These are phyloP conservation scores for Spathaspora gorwiae DNA, from an alignment of 805 yeast species.

Conservation along the genomic window DNA sequence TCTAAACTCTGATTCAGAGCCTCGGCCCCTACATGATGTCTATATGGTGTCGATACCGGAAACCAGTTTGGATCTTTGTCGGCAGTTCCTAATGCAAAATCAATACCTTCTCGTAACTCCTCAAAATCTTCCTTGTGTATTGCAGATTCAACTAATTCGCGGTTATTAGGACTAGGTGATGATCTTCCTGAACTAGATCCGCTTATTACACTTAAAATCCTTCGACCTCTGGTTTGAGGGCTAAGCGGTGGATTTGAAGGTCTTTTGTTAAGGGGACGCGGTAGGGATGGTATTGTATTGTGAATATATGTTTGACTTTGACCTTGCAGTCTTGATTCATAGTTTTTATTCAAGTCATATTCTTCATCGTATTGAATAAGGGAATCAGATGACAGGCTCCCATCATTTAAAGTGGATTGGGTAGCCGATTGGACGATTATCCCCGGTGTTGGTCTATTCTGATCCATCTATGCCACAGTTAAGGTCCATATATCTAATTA, in stretches of 20 bases:
- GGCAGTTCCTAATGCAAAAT: slow-evolving; percentile 29
- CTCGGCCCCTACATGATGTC: neutral
- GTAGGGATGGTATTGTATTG: slow-evolving; percentile 2
- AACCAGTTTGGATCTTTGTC: slow-evolving; percentile 25
- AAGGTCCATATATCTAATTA: neutral
- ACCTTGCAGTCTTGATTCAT: slow-evolving; percentile 4
- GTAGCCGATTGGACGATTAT: slow-evolving; percentile 2
- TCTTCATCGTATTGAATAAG: slow-evolving; percentile 5
- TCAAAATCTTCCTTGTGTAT: slow-evolving; percentile 21
- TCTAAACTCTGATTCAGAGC: neutral
- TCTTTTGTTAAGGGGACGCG: neutral
- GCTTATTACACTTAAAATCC: neutral
- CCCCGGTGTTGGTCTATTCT: neutral
- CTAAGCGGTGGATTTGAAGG: neutral
- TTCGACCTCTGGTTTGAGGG: neutral
- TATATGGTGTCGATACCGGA: slow-evolving; percentile 12
- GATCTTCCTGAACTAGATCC: neutral
- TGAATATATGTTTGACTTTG: neutral
- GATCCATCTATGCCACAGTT: neutral
- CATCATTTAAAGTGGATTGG: neutral
- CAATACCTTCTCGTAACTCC: slow-evolving; percentile 29
- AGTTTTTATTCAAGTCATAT: slow-evolving; percentile 11
- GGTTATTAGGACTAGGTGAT: neutral
- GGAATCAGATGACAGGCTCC: too few relatives aligned
- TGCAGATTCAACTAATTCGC: neutral